Conservation (phyloP, 2,329 filamentous ascomycete genomes). For the Zasmidium citrigriseum region DNA sequence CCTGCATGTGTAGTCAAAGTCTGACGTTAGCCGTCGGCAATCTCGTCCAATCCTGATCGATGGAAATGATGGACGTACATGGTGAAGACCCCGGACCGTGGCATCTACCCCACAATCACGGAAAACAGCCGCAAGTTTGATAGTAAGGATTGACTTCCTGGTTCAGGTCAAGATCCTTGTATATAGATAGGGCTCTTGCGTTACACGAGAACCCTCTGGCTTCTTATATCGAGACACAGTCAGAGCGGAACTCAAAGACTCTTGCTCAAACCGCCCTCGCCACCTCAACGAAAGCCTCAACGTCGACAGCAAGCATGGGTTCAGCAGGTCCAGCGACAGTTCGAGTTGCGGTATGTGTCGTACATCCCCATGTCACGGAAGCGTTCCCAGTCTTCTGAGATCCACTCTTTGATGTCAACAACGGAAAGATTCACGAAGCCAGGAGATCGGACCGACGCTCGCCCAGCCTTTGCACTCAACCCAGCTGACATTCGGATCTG, state of each 20-base stretch:
- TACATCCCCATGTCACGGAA: too few relatives aligned
- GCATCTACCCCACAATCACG: constrained; percentile 1
- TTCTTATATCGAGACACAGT: not conserved
- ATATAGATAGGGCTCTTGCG: not conserved
- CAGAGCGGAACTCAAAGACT: not conserved
- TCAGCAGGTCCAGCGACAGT: constrained; percentile 17
- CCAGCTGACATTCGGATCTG: constrained; percentile 35
- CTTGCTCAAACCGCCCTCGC: too few relatives aligned
- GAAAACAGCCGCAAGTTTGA: constrained; percentile 1
- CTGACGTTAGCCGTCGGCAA: not conserved
- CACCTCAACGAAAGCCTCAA: too few relatives aligned
- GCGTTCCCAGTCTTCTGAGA: not conserved
- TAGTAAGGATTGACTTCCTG: not conserved
- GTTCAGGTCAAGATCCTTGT: not conserved
- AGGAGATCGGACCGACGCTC: too few relatives aligned
- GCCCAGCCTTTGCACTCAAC: too few relatives aligned
- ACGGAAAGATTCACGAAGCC: too few relatives aligned
- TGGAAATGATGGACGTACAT: not conserved
- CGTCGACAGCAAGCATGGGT: constrained; percentile 10
- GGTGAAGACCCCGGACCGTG: not conserved
- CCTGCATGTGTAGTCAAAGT: not conserved
- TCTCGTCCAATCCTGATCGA: not conserved
- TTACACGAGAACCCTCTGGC: not conserved
- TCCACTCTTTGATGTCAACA: too few relatives aligned
- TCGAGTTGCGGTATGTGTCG: constrained; percentile 21